These are phyloP conservation scores for Intubia oerlemansii DNA, from an alignment of 2,329 filamentous ascomycete genomes.

Conservation along the genomic window DNA sequence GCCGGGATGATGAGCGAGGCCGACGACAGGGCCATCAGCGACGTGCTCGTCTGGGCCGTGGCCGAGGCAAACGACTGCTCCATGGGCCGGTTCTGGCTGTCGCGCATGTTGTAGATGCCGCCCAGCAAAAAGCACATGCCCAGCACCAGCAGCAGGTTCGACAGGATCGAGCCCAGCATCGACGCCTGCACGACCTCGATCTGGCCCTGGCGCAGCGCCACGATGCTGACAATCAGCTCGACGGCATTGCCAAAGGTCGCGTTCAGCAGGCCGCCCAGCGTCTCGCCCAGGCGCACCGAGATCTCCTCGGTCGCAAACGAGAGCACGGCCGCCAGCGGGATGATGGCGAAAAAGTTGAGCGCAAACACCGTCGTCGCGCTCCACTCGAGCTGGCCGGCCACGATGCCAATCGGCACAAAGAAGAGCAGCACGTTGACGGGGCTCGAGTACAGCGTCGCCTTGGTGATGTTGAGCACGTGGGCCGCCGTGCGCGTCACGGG, in stretches of 20 bases:
- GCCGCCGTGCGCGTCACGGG: conserved; percentile 22
- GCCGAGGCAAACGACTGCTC: conserved; percentile 58
- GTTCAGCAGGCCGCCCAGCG: conserved; percentile 52
- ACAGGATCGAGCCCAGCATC: conserved; percentile 76
- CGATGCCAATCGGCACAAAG: conserved; percentile 52
- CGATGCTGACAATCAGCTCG: conserved; percentile 69
- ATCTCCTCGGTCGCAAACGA: conserved; percentile 72
- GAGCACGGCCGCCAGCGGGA: conserved; percentile 71
- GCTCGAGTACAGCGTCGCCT: conserved; percentile 36
- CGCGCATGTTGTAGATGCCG: conserved; percentile 40
- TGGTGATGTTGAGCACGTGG: conserved; percentile 31
- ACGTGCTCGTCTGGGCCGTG: conserved; percentile 57
- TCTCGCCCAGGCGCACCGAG: conserved; percentile 48
- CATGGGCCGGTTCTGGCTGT: conserved; percentile 30
- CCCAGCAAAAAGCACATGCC: conserved; percentile 77
- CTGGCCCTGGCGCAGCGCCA: conserved; percentile 66
- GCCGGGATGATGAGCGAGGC: conserved; percentile 64
- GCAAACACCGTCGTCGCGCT: conserved; percentile 47
- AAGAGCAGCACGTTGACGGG: conserved; percentile 51
- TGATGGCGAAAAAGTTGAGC: conserved; percentile 69
- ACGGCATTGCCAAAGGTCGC: conserved; percentile 66
- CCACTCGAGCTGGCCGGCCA: conserved; percentile 41
- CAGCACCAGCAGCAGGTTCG: conserved; percentile 71
- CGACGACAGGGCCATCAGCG: conserved; percentile 53
- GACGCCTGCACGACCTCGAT: conserved; percentile 85